Percentiles rank a stretch among this genome's conserved stretches.
Evolutionary conservation across 2,329 filamentous ascomycete species (phyloP).

Genomic region (Lojkania enalia): DNA sequence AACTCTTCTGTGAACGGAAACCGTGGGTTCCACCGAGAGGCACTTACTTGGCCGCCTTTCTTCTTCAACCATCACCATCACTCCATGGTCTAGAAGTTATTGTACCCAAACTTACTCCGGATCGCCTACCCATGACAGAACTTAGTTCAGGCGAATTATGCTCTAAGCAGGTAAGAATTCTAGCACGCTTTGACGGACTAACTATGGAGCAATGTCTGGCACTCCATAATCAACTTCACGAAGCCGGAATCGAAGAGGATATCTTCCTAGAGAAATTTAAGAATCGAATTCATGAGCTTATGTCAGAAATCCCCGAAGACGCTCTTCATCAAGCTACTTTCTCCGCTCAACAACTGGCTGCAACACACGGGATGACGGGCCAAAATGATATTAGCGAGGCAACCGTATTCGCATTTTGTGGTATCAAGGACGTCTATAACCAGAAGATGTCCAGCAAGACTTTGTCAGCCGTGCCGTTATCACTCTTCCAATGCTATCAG

Average conservation of each 20-base stretch:
- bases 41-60: slow-evolving; percentile 45
- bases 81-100: slow-evolving; percentile 50
- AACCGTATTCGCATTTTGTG: slow-evolving; percentile 51
- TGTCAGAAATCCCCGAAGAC: slow-evolving; percentile 44
- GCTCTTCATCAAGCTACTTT: slow-evolving; percentile 50
- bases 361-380: slow-evolving; percentile 26
- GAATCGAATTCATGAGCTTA: slow-evolving; percentile 41
- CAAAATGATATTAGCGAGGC: slow-evolving; percentile 34
- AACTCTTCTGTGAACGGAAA: slow-evolving; percentile 51
- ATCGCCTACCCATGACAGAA: slow-evolving; percentile 51
- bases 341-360: slow-evolving; percentile 45
- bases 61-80: slow-evolving; percentile 43
- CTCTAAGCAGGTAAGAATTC: slow-evolving; percentile 23
- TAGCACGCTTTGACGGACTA: slow-evolving; percentile 31
- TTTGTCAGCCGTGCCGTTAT: slow-evolving; percentile 45
- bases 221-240: slow-evolving; percentile 34
- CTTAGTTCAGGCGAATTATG: slow-evolving; percentile 37
- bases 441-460: slow-evolving; percentile 34
- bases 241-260: slow-evolving; percentile 22
- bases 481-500: slow-evolving; percentile 51
- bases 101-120: slow-evolving; percentile 45
- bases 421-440: slow-evolving; percentile 48
- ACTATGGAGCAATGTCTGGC: slow-evolving; percentile 35
- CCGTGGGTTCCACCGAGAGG: slow-evolving; percentile 54
- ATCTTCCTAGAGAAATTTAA: slow-evolving; percentile 33